Percentiles rank a stretch among this genome's conserved stretches.
These are phyloP conservation scores for Grosmannia huntii DNA, from an alignment of 2,329 filamentous ascomycete species.

Conservation along the genomic window DNA sequence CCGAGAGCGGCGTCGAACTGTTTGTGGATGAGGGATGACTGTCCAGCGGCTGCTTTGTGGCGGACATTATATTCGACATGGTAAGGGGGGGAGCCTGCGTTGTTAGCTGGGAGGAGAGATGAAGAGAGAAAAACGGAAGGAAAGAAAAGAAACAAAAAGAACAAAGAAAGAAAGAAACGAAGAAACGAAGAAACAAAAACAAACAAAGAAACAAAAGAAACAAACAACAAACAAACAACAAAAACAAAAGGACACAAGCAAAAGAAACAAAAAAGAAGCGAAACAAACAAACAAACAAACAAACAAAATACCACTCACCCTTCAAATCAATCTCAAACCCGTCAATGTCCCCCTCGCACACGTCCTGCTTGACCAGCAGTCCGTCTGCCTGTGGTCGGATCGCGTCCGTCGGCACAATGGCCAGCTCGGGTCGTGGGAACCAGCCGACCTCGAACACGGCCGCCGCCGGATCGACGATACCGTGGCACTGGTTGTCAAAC, in stretches of 20 bases:
- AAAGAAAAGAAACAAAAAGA: no score
- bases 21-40: conserved; percentile 48
- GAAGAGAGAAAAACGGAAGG: not conserved
- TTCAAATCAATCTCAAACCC: conserved; percentile 68
- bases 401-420: conserved; percentile 51
- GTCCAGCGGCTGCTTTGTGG: conserved; percentile 52
- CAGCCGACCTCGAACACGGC: conserved; percentile 70
- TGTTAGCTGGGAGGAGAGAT: conserved; percentile 1
- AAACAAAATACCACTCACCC: conserved; percentile 49
- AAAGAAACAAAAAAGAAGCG: no score
- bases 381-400: conserved; percentile 33
- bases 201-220: no score
- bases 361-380: conserved; percentile 59
- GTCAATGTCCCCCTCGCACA: conserved; percentile 93
- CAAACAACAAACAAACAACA: no score
- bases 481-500: conserved; percentile 68
- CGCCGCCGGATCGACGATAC: conserved; percentile 60
- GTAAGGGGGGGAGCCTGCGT: conserved; percentile 62
- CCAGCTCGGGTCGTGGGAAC: conserved; percentile 68
- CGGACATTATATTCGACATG: conserved; percentile 70
- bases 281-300: no score
- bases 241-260: no score
- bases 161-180: no score
- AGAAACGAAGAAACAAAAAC: no score
- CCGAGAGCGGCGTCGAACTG: conserved; percentile 65